phyloP scores from a whole-genome alignment of 345 rosid genomes.

The Sonneratia alba region DNA sequence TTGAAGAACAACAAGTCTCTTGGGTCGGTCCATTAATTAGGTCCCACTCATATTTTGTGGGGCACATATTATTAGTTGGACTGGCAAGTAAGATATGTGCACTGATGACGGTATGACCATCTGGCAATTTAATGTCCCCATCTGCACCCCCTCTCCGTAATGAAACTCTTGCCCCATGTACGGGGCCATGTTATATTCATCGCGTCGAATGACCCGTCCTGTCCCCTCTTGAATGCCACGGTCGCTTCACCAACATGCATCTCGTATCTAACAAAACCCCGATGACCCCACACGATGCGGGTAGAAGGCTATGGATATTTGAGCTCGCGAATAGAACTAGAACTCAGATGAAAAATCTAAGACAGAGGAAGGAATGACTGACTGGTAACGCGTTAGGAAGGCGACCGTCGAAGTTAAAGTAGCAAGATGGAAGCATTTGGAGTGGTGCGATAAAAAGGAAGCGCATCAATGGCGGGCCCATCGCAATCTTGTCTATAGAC shows the following conservation, averaged over 20 bases:
- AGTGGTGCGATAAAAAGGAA: not conserved
- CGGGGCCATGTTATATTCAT: not conserved
- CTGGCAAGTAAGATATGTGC: not conserved
- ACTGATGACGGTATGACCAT: not conserved
- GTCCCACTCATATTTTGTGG: not conserved
- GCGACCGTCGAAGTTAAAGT: no score
- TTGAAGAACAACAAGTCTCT: no score
- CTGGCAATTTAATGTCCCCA: not conserved
- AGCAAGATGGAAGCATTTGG: no score
- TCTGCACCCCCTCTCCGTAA: not conserved
- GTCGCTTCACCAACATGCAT: no score
- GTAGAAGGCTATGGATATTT: no score
- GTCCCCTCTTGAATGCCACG: not conserved
- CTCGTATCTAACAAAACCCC: no score
- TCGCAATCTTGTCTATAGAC: not conserved
- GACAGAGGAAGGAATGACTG: no score
- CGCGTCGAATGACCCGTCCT: not conserved
- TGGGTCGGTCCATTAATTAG: no score
- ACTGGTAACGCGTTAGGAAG: no score
- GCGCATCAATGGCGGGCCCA: not conserved
- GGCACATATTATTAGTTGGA: not conserved
- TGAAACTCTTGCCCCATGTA: not conserved
- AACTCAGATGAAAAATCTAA: no score
- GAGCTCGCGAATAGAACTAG: no score
- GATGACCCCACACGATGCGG: no score